These are phyloP conservation scores for Entomortierella beljakovae DNA, from an alignment of 192 early-diverging fungal genomes.

Conservation along the genomic window DNA sequence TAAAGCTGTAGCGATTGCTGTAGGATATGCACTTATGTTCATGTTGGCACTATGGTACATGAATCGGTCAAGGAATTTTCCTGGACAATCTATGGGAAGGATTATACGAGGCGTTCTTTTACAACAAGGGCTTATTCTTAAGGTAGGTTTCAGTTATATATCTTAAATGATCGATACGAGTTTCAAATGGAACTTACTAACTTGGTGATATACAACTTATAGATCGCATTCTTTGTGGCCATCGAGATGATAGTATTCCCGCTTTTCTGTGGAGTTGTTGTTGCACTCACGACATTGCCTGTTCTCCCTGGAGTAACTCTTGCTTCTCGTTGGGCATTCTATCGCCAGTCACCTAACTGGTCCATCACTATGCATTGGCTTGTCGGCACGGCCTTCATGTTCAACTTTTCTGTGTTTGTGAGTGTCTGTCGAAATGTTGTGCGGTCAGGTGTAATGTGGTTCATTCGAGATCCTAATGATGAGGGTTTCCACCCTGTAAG, in stretches of 20 bases:
- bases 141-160: constrained; percentile 42
- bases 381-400: constrained; percentile 93
- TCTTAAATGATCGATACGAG: neutral
- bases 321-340: constrained; percentile 67
- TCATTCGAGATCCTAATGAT: constrained; percentile 97
- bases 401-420: constrained; percentile 91
- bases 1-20: constrained; percentile 62
- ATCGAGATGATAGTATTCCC: constrained; percentile 94
- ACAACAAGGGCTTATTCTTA: constrained; percentile 68
- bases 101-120: constrained; percentile 57
- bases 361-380: constrained; percentile 90
- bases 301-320: constrained; percentile 74
- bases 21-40: constrained; percentile 72
- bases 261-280: constrained; percentile 84
- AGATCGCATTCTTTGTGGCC: constrained; percentile 85
- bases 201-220: neutral
- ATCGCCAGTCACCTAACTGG: constrained; percentile 70
- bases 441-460: constrained; percentile 97
- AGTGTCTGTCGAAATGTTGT: constrained; percentile 83
- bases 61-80: constrained; percentile 30
- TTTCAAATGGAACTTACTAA: neutral
- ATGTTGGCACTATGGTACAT: constrained; percentile 64
- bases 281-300: constrained; percentile 86
- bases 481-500: constrained; percentile 94
- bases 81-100: constrained; percentile 58